phyloP scores from a whole-genome alignment of 495 filamentous ascomycete genomes.

The Corynascus novoguineensis region DNA sequence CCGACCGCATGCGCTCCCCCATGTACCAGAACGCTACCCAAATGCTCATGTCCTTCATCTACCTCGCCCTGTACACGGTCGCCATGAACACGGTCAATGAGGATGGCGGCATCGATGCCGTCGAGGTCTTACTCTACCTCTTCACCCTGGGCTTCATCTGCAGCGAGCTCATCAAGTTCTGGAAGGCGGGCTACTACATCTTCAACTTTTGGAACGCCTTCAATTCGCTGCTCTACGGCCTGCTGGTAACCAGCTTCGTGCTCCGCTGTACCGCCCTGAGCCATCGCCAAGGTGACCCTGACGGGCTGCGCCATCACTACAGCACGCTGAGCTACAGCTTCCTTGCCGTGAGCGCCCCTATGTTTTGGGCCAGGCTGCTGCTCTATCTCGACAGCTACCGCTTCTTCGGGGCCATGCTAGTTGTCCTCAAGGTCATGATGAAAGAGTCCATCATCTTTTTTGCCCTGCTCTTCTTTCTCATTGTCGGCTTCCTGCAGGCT shows the following conservation, averaged over 20 bases:
- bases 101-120: slow-evolving; percentile 69
- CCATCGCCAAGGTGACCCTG: slow-evolving; percentile 44
- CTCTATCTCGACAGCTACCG: slow-evolving; percentile 89
- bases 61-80: slow-evolving; percentile 75
- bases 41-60: slow-evolving; percentile 74
- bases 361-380: slow-evolving; percentile 94
- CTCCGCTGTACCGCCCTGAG: slow-evolving; percentile 70
- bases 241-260: slow-evolving; percentile 71
- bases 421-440: slow-evolving; percentile 98
- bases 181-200: slow-evolving; percentile 85
- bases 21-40: slow-evolving; percentile 87
- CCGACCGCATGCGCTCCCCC: slow-evolving; percentile 87
- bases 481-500: slow-evolving; percentile 87
- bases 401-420: slow-evolving; percentile 97
- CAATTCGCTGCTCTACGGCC: slow-evolving; percentile 72
- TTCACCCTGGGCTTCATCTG: slow-evolving; percentile 92
- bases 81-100: slow-evolving; percentile 89
- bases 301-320: slow-evolving; percentile 53
- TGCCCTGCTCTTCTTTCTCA: slow-evolving; percentile 77
- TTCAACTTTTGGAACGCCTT: slow-evolving; percentile 94
- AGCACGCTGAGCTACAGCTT: slow-evolving; percentile 90
- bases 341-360: slow-evolving; percentile 79
- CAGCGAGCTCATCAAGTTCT: slow-evolving; percentile 81
- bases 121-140: slow-evolving; percentile 77
- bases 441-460: slow-evolving; percentile 98